Percentiles rank a stretch among this genome's conserved stretches.
phyloP scores from a whole-genome alignment of 768 basidiomycete species.

The Mycena amicta region DNA sequence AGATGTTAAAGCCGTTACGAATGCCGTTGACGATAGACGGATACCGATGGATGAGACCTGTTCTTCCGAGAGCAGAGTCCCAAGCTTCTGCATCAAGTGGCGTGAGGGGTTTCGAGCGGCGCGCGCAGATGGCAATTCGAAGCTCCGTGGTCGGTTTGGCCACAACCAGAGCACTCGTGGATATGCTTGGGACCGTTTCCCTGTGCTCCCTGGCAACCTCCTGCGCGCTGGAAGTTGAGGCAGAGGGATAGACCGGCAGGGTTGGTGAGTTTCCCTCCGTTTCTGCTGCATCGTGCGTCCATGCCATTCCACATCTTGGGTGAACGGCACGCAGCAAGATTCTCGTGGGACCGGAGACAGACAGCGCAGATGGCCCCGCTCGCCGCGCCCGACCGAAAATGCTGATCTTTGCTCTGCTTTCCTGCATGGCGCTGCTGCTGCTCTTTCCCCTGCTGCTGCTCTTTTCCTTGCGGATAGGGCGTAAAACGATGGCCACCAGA shows the following conservation, averaged over 20 bases:
- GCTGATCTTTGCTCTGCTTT: too few species aligned
- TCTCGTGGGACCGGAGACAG: constrained; percentile 7
- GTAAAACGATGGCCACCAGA: too few species aligned
- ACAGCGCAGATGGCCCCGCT: too few species aligned
- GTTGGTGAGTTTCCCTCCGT: constrained; percentile 24
- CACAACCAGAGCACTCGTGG: constrained; percentile 49
- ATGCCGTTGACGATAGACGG: constrained; percentile 27
- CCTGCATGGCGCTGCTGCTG: too few species aligned
- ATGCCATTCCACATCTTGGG: constrained; percentile 27
- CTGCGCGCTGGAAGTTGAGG: constrained; percentile 33
- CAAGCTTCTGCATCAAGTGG: constrained; percentile 37
- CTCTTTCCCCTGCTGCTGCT: too few species aligned
- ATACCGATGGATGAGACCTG: constrained; percentile 28
- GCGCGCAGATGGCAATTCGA: constrained; percentile 38
- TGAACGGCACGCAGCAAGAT: neutral
- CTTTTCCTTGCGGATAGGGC: too few species aligned
- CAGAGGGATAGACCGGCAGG: constrained; percentile 31
- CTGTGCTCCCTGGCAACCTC: constrained; percentile 28
- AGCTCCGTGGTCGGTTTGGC: constrained; percentile 39
- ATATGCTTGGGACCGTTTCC: constrained; percentile 21
- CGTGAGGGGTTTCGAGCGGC: constrained; percentile 28
- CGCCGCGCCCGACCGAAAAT: too few species aligned
- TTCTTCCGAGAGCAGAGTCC: constrained; percentile 24
- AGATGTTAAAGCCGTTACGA: constrained; percentile 34
- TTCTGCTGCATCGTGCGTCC: constrained; percentile 18